Evolutionary conservation across 2,329 filamentous ascomycete species (phyloP), one percentile per base, ranked within the genome.

Genomic region (Pseudocercospora pini-densiflorae): DNA sequence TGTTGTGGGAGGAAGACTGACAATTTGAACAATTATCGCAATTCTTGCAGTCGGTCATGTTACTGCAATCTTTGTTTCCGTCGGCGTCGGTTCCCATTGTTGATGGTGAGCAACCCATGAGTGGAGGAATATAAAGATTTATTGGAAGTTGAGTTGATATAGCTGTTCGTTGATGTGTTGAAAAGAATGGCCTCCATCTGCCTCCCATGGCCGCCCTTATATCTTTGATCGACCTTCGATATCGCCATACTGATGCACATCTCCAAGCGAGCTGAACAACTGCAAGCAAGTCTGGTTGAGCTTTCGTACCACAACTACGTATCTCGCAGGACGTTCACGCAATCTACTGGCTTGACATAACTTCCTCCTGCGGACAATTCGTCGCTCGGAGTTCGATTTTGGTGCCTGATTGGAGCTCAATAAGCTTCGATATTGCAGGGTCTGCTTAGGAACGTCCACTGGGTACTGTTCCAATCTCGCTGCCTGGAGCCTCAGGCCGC

Each of bases 401-500:
- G 24, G 24, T 27, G 51, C 51, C 27, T 27, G 27, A 55, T 55
- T 55, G 27, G 51, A 33, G 51, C 51, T 55, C 51, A 33, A 55
- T n/a, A 55, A 55, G 51, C 47, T 36, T 53, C 27, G 49, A 49
- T 40, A 61, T 61, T 29, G 58, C 23, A 61, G 54, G 63, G 43
- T 57, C 36, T 43, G 29, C 27, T 19, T 36, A n/a, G 45, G 27
- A 24, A 54, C 49, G 7, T 40, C 63, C 63, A 65, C 45, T 65
- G 27, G 59, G 16, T 23, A 16, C 2, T 53, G 51, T 19, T 53
- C 21, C 36, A 62, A 62, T 58, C 40, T 59, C 29, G 63, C 51
- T 62, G 63, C 63, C 63, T 65, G 63, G 51, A 62, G 59, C 53
- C 53, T 62, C 10, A 62, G 27, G 54, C 19, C 40, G 57, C 29